Evolutionary conservation across 768 basidiomycete species (phyloP).

Genomic region (Termitomyces sp.): DNA sequence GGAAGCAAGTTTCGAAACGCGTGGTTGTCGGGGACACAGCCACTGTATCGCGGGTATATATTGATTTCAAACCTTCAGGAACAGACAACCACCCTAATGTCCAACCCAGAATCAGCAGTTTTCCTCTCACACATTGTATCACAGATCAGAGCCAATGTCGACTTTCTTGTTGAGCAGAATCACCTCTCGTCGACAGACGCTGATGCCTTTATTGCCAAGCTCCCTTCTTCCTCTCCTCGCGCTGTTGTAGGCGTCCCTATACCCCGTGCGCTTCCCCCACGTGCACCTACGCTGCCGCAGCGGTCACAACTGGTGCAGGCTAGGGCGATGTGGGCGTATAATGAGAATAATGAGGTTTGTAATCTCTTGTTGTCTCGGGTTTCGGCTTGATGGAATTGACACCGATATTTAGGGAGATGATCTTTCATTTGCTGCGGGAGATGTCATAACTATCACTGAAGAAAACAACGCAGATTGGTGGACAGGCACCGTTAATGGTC

Average conservation of each 20-base stretch:
- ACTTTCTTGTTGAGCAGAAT: conserved; percentile 52
- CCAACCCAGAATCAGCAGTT: conserved; percentile 29
- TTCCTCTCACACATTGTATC: conserved; percentile 55
- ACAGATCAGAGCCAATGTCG: conserved; percentile 51
- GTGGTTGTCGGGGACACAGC: neutral
- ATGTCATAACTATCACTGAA: conserved; percentile 71
- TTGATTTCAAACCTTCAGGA: neutral
- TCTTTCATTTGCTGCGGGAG: conserved; percentile 70
- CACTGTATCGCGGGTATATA: neutral
- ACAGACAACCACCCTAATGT: neutral
- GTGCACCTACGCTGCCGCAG: conserved; percentile 8
- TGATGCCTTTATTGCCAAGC: conserved; percentile 41
- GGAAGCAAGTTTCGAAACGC: too few relatives aligned
- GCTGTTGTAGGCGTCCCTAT: neutral
- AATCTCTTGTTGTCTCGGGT: neutral
- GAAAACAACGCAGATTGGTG: conserved; percentile 89
- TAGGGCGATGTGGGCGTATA: conserved; percentile 63
- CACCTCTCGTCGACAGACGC: conserved; percentile 49
- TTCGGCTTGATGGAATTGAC: neutral
- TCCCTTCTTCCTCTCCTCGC: conserved; percentile 23
- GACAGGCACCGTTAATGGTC: conserved; percentile 61
- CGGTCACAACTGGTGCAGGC: conserved; percentile 30
- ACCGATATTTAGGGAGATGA: conserved; percentile 61
- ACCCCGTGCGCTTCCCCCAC: neutral
- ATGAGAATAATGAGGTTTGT: conserved; percentile 49